These are phyloP conservation scores for Pilatotrama ljubarskyi DNA, from an alignment of 768 basidiomycete species.

Conservation along the genomic window DNA sequence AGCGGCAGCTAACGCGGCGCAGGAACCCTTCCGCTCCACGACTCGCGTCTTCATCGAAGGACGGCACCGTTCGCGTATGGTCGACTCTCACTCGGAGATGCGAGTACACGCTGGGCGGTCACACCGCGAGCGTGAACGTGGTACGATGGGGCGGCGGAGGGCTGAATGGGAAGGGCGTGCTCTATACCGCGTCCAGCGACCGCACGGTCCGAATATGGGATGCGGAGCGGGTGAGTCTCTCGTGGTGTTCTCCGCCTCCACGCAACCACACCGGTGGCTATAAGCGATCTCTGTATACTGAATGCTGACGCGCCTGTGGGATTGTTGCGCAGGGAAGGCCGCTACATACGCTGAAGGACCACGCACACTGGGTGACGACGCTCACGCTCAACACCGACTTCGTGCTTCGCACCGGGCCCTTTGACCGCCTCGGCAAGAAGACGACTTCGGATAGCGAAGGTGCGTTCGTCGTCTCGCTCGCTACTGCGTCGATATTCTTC, in stretches of 20 bases:
- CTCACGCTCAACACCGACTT: constrained; percentile 95
- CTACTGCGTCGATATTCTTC: neutral
- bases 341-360: constrained; percentile 85
- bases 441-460: constrained; percentile 84
- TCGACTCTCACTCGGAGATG: constrained; percentile 65
- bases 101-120: constrained; percentile 88
- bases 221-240: constrained; percentile 61
- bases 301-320: neutral
- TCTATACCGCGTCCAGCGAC: constrained; percentile 96
- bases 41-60: constrained; percentile 93
- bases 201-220: constrained; percentile 95
- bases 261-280: neutral
- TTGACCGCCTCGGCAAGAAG: constrained; percentile 81
- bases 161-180: constrained; percentile 58
- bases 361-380: constrained; percentile 99
- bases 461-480: constrained; percentile 31
- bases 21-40: constrained; percentile 82
- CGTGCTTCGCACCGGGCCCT: constrained; percentile 91
- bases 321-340: constrained; percentile 74
- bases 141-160: constrained; percentile 96
- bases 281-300: neutral
- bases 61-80: constrained; percentile 96
- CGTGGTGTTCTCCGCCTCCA: neutral
- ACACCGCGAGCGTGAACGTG: constrained; percentile 92
- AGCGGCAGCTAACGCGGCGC: constrained; percentile 3